Base-by-base conservation (phyloP, 2,329 filamentous ascomycete species). In the Ilyonectria mors-panacis region DNA sequence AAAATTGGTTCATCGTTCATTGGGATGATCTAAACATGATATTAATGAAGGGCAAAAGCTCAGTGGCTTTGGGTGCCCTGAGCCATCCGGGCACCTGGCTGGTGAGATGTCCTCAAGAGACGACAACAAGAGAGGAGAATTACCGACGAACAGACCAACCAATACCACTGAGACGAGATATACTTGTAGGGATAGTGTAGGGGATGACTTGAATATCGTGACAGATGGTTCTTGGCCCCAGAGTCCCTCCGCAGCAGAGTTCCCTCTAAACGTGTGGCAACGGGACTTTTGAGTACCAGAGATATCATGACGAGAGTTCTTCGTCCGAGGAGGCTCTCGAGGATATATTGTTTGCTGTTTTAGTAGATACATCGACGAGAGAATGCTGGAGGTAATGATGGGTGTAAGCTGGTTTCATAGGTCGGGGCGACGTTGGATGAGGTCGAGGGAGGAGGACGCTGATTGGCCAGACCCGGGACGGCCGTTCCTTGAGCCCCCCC, bases 381-480 rank as follows among this genome's bases (percentile, higher is more conserved):
- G 9, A 30, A 21, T 48, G 21, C 23, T 21, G 1, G 17, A 58
- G 37, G 39, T 9, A 28, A 56, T 21, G 50, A 51, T 39, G 17
- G 37, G 42, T 39, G 61, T 59, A 55, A 54, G 66, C 51, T 12
- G 65, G 44, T 45, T 39, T 63, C 51, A 61, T 63, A 56, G 65
- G 65, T 54, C 47, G 44, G 63, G 71, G 50, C 59, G 73, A 75
- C 71, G 73, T 75, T 70, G 68, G 70, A 62, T 66, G 70, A 73
- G 71, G 73, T 75, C 53, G 37, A 47, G 23, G 19, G 35, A 19
- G n/a, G 45, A 28, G 59, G 39, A 8, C 3, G 61, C 35, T 75
- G 73, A 75, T 75, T 74, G 73, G 73, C 28, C 51, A 19, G 21
- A 56, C 23, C 54, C 64, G 73, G 73, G 67, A 35, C 28, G 37